These are phyloP conservation scores for Xylaria palmicola DNA, from an alignment of 495 filamentous ascomycete species.

Conservation along the genomic window DNA sequence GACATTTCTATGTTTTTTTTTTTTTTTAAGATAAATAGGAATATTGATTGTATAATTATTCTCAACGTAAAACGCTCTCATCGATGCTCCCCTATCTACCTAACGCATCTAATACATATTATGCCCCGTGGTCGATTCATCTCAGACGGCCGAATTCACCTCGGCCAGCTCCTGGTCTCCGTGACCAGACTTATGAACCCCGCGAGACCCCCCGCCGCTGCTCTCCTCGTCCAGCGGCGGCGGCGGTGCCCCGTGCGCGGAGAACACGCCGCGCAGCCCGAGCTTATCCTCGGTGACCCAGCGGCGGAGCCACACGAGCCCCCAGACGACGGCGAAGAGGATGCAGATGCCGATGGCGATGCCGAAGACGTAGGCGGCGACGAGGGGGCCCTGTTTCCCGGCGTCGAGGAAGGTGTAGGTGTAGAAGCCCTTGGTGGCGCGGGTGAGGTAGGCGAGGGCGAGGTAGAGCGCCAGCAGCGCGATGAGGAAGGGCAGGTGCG, in stretches of 20 bases:
- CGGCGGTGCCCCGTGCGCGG: slow-evolving; percentile 3
- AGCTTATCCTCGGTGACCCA: slow-evolving; percentile 55
- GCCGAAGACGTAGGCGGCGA: slow-evolving; percentile 59
- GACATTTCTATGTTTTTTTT: too few species aligned
- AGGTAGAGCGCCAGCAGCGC: slow-evolving; percentile 69
- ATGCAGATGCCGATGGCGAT: slow-evolving; percentile 64
- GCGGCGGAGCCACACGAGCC: slow-evolving; percentile 45
- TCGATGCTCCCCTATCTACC: too few species aligned
- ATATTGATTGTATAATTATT: too few species aligned
- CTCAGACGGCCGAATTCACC: background rate
- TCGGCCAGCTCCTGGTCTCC: background rate
- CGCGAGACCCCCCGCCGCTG: too few species aligned
- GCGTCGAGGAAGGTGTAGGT: slow-evolving; percentile 73
- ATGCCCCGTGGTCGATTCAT: too few species aligned
- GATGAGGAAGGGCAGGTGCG: slow-evolving; percentile 58
- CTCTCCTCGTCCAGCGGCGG: too few species aligned
- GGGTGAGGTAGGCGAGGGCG: slow-evolving; percentile 69
- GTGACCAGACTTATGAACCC: too few species aligned
- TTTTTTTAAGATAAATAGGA: too few species aligned
- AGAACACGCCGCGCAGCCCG: slow-evolving; percentile 47
- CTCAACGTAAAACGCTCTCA: too few species aligned
- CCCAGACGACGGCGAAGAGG: slow-evolving; percentile 57
- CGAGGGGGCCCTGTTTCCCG: slow-evolving; percentile 32
- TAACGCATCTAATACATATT: too few species aligned
- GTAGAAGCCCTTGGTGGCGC: slow-evolving; percentile 68